A percentile compares a stretch with the other conserved stretches of the same genome.
These are phyloP conservation scores for Colletotrichum sp. DNA, from an alignment of 2,329 filamentous ascomycete species.

Conservation along the genomic window DNA sequence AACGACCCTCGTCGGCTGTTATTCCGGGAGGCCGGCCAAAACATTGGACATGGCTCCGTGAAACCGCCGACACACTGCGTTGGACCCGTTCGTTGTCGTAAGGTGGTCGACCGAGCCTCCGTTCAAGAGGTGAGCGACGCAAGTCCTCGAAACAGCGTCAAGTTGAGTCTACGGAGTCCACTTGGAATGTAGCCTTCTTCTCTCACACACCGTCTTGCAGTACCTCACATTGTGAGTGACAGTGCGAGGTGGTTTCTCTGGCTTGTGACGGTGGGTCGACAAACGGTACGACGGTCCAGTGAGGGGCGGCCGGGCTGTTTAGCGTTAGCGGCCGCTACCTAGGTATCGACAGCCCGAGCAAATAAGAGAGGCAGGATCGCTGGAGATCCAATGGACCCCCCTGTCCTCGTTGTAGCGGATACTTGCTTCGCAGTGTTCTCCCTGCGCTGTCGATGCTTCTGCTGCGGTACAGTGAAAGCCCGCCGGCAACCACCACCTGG, in stretches of 20 bases:
- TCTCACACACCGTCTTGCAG: neutral
- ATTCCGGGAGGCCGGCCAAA: neutral
- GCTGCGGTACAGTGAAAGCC: neutral
- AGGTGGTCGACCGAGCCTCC: neutral
- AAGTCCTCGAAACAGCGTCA: neutral
- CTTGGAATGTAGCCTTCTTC: neutral
- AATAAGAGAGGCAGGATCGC: conserved; percentile 3
- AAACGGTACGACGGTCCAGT: neutral
- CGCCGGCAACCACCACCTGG: neutral
- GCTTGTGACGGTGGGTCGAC: conserved; percentile 8
- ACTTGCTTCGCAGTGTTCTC: neutral
- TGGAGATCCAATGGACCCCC: neutral
- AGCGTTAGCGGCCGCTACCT: neutral
- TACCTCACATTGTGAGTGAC: neutral
- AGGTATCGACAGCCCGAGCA: neutral
- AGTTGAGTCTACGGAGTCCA: neutral
- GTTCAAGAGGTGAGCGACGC: neutral
- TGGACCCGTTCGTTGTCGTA: neutral
- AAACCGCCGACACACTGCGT: neutral
- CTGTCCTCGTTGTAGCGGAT: neutral
- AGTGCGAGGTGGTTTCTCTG: neutral
- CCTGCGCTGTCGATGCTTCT: neutral
- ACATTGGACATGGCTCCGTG: neutral
- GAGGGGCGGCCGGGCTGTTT: neutral
- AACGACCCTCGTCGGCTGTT: neutral